Base-by-base conservation (phyloP, 441 rosid genomes). In the Populus hybrid region DNA sequence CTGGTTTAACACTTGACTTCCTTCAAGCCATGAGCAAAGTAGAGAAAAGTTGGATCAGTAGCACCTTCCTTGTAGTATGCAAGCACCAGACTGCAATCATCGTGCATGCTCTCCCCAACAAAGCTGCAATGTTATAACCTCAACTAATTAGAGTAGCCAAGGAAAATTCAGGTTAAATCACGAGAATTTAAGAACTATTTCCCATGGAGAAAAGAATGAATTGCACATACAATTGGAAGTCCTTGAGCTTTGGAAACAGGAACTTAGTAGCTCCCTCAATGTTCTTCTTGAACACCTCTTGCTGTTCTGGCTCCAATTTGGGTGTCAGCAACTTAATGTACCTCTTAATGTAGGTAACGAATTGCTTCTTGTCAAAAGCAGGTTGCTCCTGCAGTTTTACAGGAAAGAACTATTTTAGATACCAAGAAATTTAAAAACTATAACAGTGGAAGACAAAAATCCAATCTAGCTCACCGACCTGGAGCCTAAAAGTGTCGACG, bases 61-160 rank as follows among this genome's bases (percentile, higher is more conserved):
- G 95, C 93, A 76, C 95, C 99, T 0, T 94, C 99, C 89, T 90
- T 94, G 89, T 94, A 94, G 89, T 93, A 93, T 65, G 99, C 99
- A 80, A 94, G 87, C 31, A 94, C 99, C 90, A 93, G 6, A 56
- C 73, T 7, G 33, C 82, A 64, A 73, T 94, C 99, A 75, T 92
- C 97, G 1, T 82, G 83, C 99, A 93, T 90, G 81, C 95, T 89
- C 86, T 94, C 99, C 6, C 99, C 99, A n/a, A 94, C 93, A 36
- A 94, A 94, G 88, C 98, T 94, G 86, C 50, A 72, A 23, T 12
- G 70, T 20, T 68, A 9, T 12, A 28, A 63, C 4, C 21, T 33
- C 68, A 72, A 20, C 7, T 14, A 6, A 36, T 64, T 7, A 6
- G 33, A 73, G 5, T 12, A 63, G 14, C 3, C 87, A 84, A 86